A percentile compares a stretch with the other conserved stretches of the same genome.
Conservation (phyloP, 2,329 filamentous ascomycete genomes). For the Xylaria sp. region DNA sequence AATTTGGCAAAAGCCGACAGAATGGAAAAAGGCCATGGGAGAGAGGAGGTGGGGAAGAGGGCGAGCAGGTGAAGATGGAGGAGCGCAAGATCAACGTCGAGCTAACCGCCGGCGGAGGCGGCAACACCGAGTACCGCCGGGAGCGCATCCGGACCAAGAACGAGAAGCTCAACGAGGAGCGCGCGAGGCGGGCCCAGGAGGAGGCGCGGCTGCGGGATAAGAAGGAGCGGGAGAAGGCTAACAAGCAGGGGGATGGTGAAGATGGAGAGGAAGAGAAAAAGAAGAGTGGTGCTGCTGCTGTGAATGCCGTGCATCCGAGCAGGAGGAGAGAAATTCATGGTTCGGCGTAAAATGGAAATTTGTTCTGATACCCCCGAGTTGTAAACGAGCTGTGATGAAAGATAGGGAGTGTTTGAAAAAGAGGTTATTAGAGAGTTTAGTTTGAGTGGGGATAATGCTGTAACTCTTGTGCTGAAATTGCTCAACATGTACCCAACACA, state of each 20-base stretch:
- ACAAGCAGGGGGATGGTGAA: slow-evolving; percentile 44
- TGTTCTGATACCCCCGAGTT: slow-evolving; percentile 18
- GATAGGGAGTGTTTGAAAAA: neutral
- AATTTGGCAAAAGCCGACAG: neutral
- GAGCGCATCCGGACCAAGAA: slow-evolving; percentile 89
- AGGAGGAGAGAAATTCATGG: slow-evolving; percentile 52
- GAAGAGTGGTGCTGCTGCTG: slow-evolving; percentile 40
- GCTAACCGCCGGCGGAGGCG: slow-evolving; percentile 89
- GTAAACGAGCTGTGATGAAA: neutral
- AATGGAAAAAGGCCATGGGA: neutral
- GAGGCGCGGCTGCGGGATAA: slow-evolving; percentile 57
- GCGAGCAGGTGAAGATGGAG: slow-evolving; percentile 17
- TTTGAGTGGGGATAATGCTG: neutral
- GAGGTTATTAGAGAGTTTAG: neutral
- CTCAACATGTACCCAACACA: neutral
- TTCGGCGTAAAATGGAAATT: slow-evolving; percentile 25
- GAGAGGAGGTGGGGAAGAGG: neutral
- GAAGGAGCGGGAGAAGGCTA: slow-evolving; percentile 45
- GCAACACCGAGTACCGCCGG: slow-evolving; percentile 76
- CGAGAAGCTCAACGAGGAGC: slow-evolving; percentile 78
- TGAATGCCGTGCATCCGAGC: slow-evolving; percentile 62
- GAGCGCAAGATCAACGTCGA: slow-evolving; percentile 90
- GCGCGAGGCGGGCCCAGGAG: slow-evolving; percentile 59
- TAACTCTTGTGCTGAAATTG: neutral
- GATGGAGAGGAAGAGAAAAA: slow-evolving; percentile 40